phyloP scores from a whole-genome alignment of 768 basidiomycete species.

The Coprinopsis cinerea region DNA sequence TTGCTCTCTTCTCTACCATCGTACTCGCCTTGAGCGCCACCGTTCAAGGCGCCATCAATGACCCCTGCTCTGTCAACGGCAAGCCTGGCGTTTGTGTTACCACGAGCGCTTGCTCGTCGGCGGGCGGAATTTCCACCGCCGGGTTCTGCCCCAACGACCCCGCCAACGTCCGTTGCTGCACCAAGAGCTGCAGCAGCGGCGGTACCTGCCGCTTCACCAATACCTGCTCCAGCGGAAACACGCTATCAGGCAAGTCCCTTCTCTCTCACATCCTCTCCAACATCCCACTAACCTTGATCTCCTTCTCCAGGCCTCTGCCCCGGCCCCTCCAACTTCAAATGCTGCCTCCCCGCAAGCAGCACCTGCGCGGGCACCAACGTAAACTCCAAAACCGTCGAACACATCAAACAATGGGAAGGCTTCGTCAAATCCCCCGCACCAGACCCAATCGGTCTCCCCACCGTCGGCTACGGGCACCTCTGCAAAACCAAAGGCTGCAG shows the following conservation, averaged over 20 bases:
- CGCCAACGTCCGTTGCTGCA: conserved; percentile 22
- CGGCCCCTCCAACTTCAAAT: conserved; percentile 23
- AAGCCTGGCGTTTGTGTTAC: conserved; percentile 22
- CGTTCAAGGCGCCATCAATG: conserved; percentile 17
- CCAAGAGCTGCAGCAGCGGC: conserved; percentile 21
- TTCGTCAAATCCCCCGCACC: conserved; percentile 28
- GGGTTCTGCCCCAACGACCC: conserved; percentile 26
- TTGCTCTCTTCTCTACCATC: conserved; percentile 4
- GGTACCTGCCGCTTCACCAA: conserved; percentile 22
- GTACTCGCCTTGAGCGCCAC: not conserved
- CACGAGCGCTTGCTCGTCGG: conserved; percentile 19
- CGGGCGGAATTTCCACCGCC: conserved; percentile 17
- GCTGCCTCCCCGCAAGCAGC: conserved; percentile 18
- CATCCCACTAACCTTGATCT: too few relatives aligned
- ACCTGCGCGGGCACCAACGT: conserved; percentile 17
- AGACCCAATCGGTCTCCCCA: conserved; percentile 31
- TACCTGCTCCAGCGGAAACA: conserved; percentile 19
- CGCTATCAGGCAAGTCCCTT: conserved; percentile 12
- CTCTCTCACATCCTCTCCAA: too few relatives aligned
- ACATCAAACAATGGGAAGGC: conserved; percentile 29
- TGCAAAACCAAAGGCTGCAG: conserved; percentile 24
- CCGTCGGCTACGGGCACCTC: conserved; percentile 31
- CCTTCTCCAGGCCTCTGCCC: conserved; percentile 28
- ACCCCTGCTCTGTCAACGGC: conserved; percentile 18
- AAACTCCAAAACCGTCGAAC: conserved; percentile 23